Evolutionary conservation across 371 early-diverging fungal species (phyloP).

Genomic region (Mucor lusitanicus): DNA sequence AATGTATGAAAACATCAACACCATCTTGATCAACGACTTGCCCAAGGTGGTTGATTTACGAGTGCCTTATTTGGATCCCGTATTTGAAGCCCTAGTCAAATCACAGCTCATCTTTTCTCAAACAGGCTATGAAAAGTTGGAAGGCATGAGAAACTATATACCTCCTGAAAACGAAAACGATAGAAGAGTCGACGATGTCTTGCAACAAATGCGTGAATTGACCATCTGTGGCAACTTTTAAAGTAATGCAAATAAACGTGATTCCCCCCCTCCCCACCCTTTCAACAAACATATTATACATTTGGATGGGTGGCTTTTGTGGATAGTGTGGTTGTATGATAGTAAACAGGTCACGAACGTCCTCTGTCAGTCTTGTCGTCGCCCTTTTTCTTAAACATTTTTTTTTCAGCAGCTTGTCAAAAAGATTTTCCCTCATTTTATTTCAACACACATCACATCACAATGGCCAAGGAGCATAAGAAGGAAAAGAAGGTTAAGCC

Average conservation of each 20-base stretch:
- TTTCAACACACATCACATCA: conserved; percentile 1
- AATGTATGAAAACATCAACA: conserved; percentile 79
- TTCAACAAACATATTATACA: too few relatives aligned
- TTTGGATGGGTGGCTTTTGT: not conserved
- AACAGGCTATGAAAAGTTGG: conserved; percentile 69
- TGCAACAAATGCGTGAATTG: conserved; percentile 85
- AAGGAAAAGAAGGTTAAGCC: conserved; percentile 55
- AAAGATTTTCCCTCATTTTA: not conserved
- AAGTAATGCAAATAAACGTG: not conserved
- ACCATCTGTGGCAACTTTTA: conserved; percentile 70
- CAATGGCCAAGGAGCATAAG: conserved; percentile 33
- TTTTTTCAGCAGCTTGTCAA: conserved; percentile 7
- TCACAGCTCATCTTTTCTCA: conserved; percentile 80
- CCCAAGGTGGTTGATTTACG: conserved; percentile 86
- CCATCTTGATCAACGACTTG: conserved; percentile 79
- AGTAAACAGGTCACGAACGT: conserved; percentile 7
- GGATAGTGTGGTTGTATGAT: not conserved
- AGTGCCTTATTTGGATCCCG: conserved; percentile 88
- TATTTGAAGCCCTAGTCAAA: conserved; percentile 91
- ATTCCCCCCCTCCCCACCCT: too few relatives aligned
- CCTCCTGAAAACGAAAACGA: conserved; percentile 52
- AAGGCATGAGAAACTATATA: conserved; percentile 39
- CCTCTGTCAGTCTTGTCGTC: not conserved
- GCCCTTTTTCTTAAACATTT: conserved; percentile 5
- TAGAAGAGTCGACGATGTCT: conserved; percentile 70